Conservation (phyloP, 345 rosid genomes). For the Eucalyptus leucophloia region DNA sequence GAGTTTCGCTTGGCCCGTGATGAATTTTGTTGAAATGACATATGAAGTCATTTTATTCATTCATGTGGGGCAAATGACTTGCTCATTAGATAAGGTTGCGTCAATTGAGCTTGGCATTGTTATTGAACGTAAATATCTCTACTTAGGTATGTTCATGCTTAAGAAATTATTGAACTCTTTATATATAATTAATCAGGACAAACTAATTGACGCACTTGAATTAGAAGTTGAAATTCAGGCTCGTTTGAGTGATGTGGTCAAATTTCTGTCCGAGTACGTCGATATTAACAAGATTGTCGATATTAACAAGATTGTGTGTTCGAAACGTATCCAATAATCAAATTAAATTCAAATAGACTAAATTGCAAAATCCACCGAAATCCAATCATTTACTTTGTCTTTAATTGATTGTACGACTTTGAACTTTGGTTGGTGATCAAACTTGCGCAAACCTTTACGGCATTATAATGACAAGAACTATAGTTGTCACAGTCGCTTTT, state of each 20-base stretch:
- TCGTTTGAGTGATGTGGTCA: not conserved
- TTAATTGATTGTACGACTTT: not conserved
- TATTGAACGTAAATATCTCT: not conserved
- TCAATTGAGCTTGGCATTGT: no score
- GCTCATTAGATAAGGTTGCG: not conserved
- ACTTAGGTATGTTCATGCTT: not conserved
- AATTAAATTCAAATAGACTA: not conserved
- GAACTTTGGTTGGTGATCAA: not conserved
- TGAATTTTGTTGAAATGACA: not conserved
- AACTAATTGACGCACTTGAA: not conserved
- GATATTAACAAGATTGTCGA: not conserved
- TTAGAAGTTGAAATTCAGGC: not conserved
- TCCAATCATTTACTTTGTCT: not conserved
- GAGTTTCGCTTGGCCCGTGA: not conserved
- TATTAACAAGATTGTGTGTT: not conserved
- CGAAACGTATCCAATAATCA: fast-evolving
- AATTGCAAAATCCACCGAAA: not conserved
- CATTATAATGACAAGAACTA: not conserved
- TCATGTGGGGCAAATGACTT: not conserved
- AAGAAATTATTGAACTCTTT: not conserved
- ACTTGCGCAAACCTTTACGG: not conserved
- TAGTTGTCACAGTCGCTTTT: not conserved
- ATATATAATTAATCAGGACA: not conserved
- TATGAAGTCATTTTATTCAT: not conserved
- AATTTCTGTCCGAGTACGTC: not conserved